Evolutionary conservation across 768 basidiomycete species (phyloP).

Genomic region (Trichaptum fuscoviolaceum): DNA sequence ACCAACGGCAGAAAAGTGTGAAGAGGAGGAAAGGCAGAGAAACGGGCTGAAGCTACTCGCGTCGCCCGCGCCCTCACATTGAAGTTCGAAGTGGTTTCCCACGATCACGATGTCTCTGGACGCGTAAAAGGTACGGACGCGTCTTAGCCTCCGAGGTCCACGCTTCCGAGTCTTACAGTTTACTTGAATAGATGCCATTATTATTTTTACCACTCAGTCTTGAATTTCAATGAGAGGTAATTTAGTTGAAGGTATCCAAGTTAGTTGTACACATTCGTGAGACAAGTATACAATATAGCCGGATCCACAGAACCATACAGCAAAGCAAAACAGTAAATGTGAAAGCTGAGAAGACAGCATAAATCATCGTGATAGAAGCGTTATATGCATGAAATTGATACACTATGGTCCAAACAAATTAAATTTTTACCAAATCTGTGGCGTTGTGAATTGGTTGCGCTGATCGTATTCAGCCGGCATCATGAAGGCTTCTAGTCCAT

Average conservation of each 20-base stretch:
- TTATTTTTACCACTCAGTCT: too few species aligned
- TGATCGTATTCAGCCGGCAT: slow-evolving; percentile 59
- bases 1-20: background rate
- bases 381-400: background rate
- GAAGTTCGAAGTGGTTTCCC: background rate
- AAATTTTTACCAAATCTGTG: slow-evolving; percentile 65
- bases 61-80: background rate
- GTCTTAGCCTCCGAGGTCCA: too few species aligned
- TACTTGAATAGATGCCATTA: too few species aligned
- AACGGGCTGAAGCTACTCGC: background rate
- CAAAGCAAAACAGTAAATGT: background rate
- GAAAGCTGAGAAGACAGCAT: background rate
- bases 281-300: background rate
- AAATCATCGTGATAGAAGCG: background rate
- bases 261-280: background rate
- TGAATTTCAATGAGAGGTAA: too few species aligned
- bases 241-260: background rate
- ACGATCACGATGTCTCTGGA: background rate
- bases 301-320: background rate
- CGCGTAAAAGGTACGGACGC: background rate
- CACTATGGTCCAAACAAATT: background rate
- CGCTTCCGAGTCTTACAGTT: too few species aligned
- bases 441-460: slow-evolving; percentile 46
- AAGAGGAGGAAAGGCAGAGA: background rate
- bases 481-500: slow-evolving; percentile 83